Evolutionary conservation across 2,329 filamentous ascomycete genomes (phyloP).

Genomic region (Fusarium siculi): DNA sequence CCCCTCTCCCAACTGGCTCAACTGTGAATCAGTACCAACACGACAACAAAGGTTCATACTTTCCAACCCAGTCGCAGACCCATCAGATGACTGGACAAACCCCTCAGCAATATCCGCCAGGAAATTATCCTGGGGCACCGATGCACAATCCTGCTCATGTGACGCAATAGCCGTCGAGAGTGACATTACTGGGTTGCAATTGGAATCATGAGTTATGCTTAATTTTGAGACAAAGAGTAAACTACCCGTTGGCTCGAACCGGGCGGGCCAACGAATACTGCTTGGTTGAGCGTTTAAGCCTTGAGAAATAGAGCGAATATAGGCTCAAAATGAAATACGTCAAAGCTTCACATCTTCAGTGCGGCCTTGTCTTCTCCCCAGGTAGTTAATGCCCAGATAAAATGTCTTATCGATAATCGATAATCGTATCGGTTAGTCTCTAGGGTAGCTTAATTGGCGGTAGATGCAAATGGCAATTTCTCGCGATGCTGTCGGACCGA

Average conservation of each 20-base stretch:
- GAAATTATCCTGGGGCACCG: conserved; percentile 8
- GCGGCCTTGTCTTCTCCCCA: no score
- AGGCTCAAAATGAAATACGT: no score
- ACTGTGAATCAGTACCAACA: not conserved
- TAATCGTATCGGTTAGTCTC: accelerated
- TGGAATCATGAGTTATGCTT: not conserved
- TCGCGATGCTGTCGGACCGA: not conserved
- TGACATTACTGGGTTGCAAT: not conserved
- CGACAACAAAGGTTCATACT: conserved; percentile 7
- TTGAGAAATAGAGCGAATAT: no score
- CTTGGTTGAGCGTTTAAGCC: no score
- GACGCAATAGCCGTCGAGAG: not conserved
- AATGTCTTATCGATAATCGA: not conserved
- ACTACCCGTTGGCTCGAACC: no score
- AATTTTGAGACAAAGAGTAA: not conserved
- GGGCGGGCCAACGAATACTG: no score
- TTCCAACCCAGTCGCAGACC: not conserved
- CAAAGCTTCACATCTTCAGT: no score
- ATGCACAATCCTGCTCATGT: conserved; percentile 3
- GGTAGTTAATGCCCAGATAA: not conserved
- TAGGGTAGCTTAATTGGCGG: not conserved
- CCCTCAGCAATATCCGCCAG: not conserved
- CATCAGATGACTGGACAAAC: conserved; percentile 1
- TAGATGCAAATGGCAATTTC: not conserved
- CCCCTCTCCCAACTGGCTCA: conserved; percentile 2